Percentiles rank a stretch among this genome's conserved stretches.
These are phyloP conservation scores for Botrytis byssoidea DNA, from an alignment of 2,329 filamentous ascomycete species.

Conservation along the genomic window DNA sequence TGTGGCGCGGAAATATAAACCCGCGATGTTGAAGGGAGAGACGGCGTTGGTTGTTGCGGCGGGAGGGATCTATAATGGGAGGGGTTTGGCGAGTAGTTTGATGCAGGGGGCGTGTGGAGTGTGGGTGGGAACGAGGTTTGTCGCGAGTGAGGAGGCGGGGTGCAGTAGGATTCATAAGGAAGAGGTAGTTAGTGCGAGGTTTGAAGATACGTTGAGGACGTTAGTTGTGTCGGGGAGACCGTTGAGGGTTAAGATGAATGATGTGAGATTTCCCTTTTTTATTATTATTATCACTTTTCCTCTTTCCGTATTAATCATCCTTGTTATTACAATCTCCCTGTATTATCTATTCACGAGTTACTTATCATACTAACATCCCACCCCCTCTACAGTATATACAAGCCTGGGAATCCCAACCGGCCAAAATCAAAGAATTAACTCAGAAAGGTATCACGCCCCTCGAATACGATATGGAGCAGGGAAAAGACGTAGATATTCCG, in stretches of 20 bases:
- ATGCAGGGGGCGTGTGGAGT: slow-evolving; percentile 88
- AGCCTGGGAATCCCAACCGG: slow-evolving; percentile 74
- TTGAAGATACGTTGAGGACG: slow-evolving; percentile 78
- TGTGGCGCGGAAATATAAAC: slow-evolving; percentile 60
- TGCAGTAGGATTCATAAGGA: slow-evolving; percentile 81
- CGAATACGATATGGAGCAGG: slow-evolving; percentile 77
- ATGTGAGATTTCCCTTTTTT: background rate
- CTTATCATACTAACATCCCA: background rate
- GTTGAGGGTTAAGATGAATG: slow-evolving; percentile 73
- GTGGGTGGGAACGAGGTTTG: slow-evolving; percentile 93
- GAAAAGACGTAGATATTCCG: slow-evolving; percentile 78
- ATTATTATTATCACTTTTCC: no score
- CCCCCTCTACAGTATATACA: slow-evolving; percentile 63
- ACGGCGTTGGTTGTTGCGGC: slow-evolving; percentile 82
- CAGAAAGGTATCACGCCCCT: slow-evolving; percentile 77
- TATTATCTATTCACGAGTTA: background rate
- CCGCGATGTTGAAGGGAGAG: slow-evolving; percentile 64
- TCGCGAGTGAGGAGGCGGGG: slow-evolving; percentile 77
- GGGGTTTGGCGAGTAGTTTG: slow-evolving; percentile 74
- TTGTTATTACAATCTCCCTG: background rate
- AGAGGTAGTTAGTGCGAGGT: slow-evolving; percentile 75
- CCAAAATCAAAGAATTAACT: slow-evolving; percentile 73
- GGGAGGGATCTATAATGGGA: slow-evolving; percentile 81
- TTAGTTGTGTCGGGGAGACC: slow-evolving; percentile 81
- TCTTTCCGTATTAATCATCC: background rate